Conservation (phyloP, 179 eudicot species). For the Silene coronaria region DNA sequence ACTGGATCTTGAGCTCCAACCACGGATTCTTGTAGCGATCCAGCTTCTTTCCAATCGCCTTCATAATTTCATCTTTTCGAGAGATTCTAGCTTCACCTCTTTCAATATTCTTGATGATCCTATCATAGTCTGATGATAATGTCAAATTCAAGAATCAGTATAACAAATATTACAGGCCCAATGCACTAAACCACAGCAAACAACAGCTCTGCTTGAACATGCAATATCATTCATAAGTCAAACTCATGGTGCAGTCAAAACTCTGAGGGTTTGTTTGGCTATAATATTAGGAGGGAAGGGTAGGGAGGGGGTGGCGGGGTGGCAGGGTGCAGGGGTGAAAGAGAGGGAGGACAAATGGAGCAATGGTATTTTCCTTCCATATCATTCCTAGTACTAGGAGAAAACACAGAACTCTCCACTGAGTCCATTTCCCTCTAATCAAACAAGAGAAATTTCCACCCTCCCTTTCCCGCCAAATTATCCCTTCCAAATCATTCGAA, state of each 20-base stretch:
- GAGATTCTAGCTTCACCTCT: constrained; percentile 98
- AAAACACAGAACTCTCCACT: neutral
- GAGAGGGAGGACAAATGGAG: too few relatives aligned
- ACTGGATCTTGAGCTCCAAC: constrained; percentile 92
- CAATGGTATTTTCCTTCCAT: too few relatives aligned
- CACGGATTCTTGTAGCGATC: constrained; percentile 97
- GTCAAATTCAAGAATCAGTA: constrained; percentile 17
- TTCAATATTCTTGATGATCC: constrained; percentile 90
- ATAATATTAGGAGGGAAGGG: neutral
- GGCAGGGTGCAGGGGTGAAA: neutral
- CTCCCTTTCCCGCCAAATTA: neutral
- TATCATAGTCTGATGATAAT: constrained; percentile 64
- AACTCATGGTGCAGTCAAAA: neutral
- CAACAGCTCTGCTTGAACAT: neutral
- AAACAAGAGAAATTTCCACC: too few relatives aligned
- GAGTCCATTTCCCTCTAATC: too few relatives aligned
- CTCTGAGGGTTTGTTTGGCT: neutral
- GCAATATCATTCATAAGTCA: neutral
- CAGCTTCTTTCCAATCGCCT: constrained; percentile 91
- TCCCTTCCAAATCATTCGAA: neutral
- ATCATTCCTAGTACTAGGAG: neutral
- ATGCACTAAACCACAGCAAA: neutral
- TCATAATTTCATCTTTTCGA: constrained; percentile 94
- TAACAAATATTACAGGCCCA: neutral
- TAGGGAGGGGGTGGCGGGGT: neutral